phyloP scores from a whole-genome alignment of 2,329 filamentous ascomycete species.

The Hypoxylon sp. region DNA sequence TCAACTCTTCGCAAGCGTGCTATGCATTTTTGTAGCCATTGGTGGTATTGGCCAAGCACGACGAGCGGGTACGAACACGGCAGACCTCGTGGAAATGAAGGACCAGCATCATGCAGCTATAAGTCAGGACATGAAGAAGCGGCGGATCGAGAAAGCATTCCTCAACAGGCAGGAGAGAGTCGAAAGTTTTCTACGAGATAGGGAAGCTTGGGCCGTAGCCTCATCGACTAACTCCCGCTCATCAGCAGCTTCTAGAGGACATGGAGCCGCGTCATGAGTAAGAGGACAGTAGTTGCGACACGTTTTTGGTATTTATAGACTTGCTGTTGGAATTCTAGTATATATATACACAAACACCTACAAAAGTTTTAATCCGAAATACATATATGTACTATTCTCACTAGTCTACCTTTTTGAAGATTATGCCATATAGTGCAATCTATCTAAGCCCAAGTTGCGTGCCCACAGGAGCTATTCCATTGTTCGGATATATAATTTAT shows the following conservation, averaged over 20 bases:
- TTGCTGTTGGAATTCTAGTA: background rate
- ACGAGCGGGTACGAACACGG: conserved; percentile 74
- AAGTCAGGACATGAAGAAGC: conserved; percentile 69
- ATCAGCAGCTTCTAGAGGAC: conserved; percentile 21
- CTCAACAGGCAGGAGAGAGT: conserved; percentile 76
- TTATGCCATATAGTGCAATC: too few species aligned
- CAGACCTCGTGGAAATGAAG: conserved; percentile 75
- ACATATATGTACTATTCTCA: too few species aligned
- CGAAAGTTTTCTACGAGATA: conserved; percentile 80
- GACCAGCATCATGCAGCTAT: conserved; percentile 77
- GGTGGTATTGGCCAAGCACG: conserved; percentile 81
- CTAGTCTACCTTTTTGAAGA: too few species aligned
- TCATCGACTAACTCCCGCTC: conserved; percentile 24
- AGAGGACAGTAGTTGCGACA: background rate
- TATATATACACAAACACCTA: background rate
- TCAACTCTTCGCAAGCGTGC: conserved; percentile 79
- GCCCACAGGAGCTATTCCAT: too few species aligned
- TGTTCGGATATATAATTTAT: too few species aligned
- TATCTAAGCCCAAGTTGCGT: too few species aligned
- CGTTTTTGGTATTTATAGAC: background rate
- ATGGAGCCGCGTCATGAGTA: conserved; percentile 7
- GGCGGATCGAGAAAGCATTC: conserved; percentile 67
- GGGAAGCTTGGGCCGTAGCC: conserved; percentile 65
- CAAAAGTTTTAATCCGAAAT: conserved; percentile 1
- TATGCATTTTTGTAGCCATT: conserved; percentile 77